Base-by-base conservation (phyloP, 192 early-diverging fungal genomes). In the Entrophospora sp. region DNA sequence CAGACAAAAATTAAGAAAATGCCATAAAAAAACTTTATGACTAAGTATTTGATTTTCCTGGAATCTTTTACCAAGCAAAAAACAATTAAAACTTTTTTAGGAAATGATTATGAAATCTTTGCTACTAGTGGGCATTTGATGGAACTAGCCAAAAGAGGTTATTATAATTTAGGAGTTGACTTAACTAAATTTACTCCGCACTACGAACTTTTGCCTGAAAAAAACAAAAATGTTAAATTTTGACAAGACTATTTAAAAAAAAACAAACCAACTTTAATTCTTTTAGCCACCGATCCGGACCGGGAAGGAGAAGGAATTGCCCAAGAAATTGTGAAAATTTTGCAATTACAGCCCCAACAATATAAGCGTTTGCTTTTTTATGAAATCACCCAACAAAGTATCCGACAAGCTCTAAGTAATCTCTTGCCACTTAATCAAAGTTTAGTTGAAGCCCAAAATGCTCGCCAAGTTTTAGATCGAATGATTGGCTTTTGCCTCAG, bases 401-500 rank as follows among this genome's bases (percentile, higher is more conserved):
- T 58, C 35, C 4, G 35, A 58, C 5, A 32, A n/a, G 55, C 55
- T 36, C 24, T 58, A 18, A 58, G 14, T 58, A 58, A 37, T 31
- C 55, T 32, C 24, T 37, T 34, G 3, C 8, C 30, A 35, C 4
- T 58, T 58, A 58, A 58, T 16, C 32, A 58, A 37, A 58, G 35
- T 58, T 22, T 58, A 58, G 55, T 58, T 3, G 55, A 34, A 14
- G 31, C 55, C 32, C 55, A 58, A 58, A 12, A 3, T 32, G 31
- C 55, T 32, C 55, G 55, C 12, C 55, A 58, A 58, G 55, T 58
- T 3, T 27, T 58, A 32, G 55, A 58, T 32, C 55, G 55, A 27
- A 58, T 58, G 55, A 58, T 58, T 58, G 55, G 55, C 18, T 58
- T 58, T 58, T 58, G 55, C 5, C 28, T 58, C 4, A 58, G 55